Evolutionary conservation across 2,329 filamentous ascomycete species (phyloP).

Genomic region (Calonectria leucothoes): DNA sequence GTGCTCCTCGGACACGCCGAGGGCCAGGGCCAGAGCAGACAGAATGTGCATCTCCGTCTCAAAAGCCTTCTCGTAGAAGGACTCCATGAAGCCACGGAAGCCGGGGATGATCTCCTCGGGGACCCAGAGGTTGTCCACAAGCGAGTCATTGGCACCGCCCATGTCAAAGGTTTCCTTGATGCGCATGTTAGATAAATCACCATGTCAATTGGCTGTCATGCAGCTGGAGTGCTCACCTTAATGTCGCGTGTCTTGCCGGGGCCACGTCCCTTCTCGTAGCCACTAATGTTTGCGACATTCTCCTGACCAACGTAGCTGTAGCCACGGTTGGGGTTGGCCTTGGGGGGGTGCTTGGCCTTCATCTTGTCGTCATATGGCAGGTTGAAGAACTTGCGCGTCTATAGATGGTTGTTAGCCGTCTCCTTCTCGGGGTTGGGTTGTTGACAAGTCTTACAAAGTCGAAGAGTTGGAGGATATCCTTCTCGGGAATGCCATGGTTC

Average conservation of each 20-base stretch:
- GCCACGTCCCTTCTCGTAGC: constrained; percentile 57
- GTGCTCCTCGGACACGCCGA: constrained; percentile 74
- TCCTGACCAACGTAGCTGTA: constrained; percentile 50
- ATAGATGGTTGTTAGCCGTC: background rate
- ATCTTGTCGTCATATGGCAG: constrained; percentile 46
- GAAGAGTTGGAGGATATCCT: constrained; percentile 38
- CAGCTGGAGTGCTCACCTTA: constrained; percentile 29
- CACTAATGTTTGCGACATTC: constrained; percentile 49
- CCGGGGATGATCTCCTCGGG: constrained; percentile 38
- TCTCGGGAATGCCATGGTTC: constrained; percentile 39
- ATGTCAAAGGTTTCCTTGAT: constrained; percentile 55
- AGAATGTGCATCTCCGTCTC: constrained; percentile 78
- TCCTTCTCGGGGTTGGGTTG: accelerated
- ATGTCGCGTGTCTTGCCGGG: constrained; percentile 63
- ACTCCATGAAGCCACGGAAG: constrained; percentile 48
- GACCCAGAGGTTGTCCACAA: constrained; percentile 45
- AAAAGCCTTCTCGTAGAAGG: constrained; percentile 79
- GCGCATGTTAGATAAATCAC: constrained; percentile 30
- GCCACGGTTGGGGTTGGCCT: constrained; percentile 50
- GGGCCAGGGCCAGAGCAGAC: constrained; percentile 79
- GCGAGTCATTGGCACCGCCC: constrained; percentile 46
- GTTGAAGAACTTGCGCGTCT: constrained; percentile 46
- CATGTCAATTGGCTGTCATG: background rate
- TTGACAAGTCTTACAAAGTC: constrained; percentile 16
- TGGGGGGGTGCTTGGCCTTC: constrained; percentile 45